These are phyloP conservation scores for Vigna nakashimae DNA, from an alignment of 306 rosid species.

Conservation along the genomic window DNA sequence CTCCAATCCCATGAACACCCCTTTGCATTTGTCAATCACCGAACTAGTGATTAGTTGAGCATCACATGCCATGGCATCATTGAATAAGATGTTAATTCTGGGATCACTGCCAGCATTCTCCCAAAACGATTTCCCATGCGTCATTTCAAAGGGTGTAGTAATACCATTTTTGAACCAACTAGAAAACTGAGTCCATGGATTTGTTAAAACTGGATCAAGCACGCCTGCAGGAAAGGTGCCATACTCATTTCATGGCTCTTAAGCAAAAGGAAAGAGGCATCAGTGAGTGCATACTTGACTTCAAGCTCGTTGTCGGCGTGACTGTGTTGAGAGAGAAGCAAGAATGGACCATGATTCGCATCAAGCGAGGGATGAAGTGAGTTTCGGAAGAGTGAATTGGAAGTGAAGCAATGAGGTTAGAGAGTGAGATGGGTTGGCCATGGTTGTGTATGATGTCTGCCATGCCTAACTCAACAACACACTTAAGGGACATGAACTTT, in stretches of 20 bases:
- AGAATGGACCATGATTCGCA: slow-evolving; percentile 38
- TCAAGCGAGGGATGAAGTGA: not conserved
- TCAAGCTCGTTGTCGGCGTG: not conserved
- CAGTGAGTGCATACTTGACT: not conserved
- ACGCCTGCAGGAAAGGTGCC: not conserved
- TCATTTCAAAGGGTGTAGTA: not conserved
- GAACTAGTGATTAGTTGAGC: slow-evolving; percentile 20
- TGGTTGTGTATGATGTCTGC: slow-evolving; percentile 39
- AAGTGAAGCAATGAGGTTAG: slow-evolving; percentile 32
- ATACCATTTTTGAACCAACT: not conserved
- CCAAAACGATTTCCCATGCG: not conserved
- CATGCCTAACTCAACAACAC: slow-evolving; percentile 36
- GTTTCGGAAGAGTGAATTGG: slow-evolving; percentile 30
- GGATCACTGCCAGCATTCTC: not conserved
- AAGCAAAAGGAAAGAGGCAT: slow-evolving; percentile 6
- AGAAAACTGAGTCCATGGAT: not conserved
- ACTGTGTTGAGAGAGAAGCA: not conserved
- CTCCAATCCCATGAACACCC: slow-evolving; percentile 46
- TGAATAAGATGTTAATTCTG: slow-evolving; percentile 4
- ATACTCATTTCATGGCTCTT: not conserved
- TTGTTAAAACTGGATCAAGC: not conserved
- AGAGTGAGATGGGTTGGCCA: slow-evolving; percentile 35
- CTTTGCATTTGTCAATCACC: slow-evolving; percentile 36
- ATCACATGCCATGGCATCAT: slow-evolving; percentile 49
- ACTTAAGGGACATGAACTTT: slow-evolving; percentile 45